Base-by-base conservation (phyloP, 108 stramenopile species). In the Craspedostauros australis region DNA sequence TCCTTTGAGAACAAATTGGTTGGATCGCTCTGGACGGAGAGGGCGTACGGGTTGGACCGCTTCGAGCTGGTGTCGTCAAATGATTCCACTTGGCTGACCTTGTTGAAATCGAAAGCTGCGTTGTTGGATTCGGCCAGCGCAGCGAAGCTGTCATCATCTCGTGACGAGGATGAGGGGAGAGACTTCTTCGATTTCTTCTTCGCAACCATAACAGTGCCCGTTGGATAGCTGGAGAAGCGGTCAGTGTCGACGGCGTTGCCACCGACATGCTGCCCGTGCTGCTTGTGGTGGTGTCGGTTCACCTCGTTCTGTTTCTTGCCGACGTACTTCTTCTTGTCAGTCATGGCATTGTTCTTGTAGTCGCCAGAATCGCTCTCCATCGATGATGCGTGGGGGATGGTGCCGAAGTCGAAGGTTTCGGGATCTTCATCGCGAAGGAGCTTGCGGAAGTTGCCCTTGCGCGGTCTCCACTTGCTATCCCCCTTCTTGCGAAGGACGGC, bases 1-100 rank as follows among this genome's bases (percentile, higher is more conserved):
- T 54, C 53, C 16, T 46, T 54, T 14, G 58, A 60, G 26, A 68
- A 68, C 24, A 68, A 68, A 22, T 68, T 43, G 12, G 66, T 50
- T 11, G 66, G 66, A 44, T 68, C 66, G 49, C 66, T 68, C 6
- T 14, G 23, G 20, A 57, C 50, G 20, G 65, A 32, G 24, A 46
- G 38, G 39, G 42, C 40, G 18, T 23, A 39, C 5, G 39, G 40
- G 32, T 54, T 26, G 5, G 12, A 14, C 19, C 30, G 32, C 18
- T 56, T 52, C 22, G 39, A 12, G 25, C 27, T 29, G 5, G 44
- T 44, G 23, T 54, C 27, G 15, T 6, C 33, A 54, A 44, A 46
- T 16, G 42, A 21, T 44, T 11, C 43, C 16, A 12, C 11, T 20
- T 16, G 11, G 43, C 21, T 44, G 11, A 9, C 9, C 9, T 11